Evolutionary conservation across 179 eudicot genomes (phyloP), one percentile per base, ranked within the genome.

Genomic region (Silene vulgaris): DNA sequence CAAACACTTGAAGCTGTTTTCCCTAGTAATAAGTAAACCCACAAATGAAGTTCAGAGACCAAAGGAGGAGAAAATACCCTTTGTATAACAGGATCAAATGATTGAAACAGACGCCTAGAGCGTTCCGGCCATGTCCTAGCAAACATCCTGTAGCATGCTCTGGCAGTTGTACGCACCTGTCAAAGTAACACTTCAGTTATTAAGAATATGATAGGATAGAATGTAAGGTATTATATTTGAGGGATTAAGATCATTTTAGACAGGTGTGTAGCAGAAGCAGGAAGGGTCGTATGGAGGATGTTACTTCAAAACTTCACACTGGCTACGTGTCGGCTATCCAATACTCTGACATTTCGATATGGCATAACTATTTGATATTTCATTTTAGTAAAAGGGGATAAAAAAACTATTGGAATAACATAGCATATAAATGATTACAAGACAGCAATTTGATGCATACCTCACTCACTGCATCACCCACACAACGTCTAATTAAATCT

Each of bases 401-500:
- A 37, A 37, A 37, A 37, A 37, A 1, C 57, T 14, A 1, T 52
- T 52, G 59, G 59, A 13, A 52, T 52, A 52, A 52, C n/a, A 13
- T 52, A 52, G 59, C 17, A 52, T 52, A 52, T 7, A 62, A 1
- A 19, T 66, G 19, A 59, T 60, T 4, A 35, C 66, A 32, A 59
- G 28, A 19, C 13, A 11, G 19, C 29, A 77, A 75, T 73, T 73
- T 61, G 20, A 72, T 32, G 54, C 12, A 71, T 85, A 96, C 99
- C 97, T 96, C 99, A 75, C 97, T 93, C 89, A 96, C 92, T 76
- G 99, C 99, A 84, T 96, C 99, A 57, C 88, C 91, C 45, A 96
- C 97, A 85, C 96, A 93, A 82, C 97, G 92, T 77, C 84, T 90
- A 60, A 96, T 87, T 61, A 96, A 84, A 78, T 96, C 99, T 86